Base-by-base conservation (phyloP, 345 rosid genomes). In the Eucalyptus sp. region DNA sequence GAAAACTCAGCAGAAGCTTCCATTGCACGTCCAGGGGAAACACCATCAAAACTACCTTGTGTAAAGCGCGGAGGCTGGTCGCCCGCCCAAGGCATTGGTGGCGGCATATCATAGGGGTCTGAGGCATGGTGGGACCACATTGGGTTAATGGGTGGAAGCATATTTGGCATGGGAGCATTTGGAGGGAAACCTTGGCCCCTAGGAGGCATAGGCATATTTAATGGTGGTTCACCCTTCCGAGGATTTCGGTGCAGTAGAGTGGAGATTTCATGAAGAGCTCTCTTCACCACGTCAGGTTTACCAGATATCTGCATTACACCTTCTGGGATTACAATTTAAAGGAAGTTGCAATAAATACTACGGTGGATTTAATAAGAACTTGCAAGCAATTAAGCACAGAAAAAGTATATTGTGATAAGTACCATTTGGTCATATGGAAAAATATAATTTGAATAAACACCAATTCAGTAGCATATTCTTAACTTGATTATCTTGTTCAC, bases 291-390 rank as follows among this genome's bases (percentile, higher is more conserved):
- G 87, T 89, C 92, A 24, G 89, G 90, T 87, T 93, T 91, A 86
- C 95, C 96, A 62, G 95, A 93, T 87, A 95, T 93, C 97, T 95
- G 95, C 92, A 94, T 80, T 48, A 90, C n/a, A 91, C 31, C 22
- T 86, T 68, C 88, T 88, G 89, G 86, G 90, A 68, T 89, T 83
- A 90, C 43, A 86, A 52, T 13, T 62, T 56, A 89, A 37, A 22
- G 50, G 41, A 64, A 89, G 84, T 16, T 44, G 49, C 84, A 50
- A 29, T 43, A 62, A 84, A 85, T 58, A 37, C 54, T 33, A 51
- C 43, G 2, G 15, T 54, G 25, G 60, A 86, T 37, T 37, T 71
- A 27, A 24, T 41, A 48, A 86, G 60, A 86, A 86, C 54, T 16
- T 24, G 31, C 88, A 87, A 87, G 46, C 81, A 10, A 71, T 71